Conservation (phyloP, 495 filamentous ascomycete genomes). For the Bathelium albidoporum region DNA sequence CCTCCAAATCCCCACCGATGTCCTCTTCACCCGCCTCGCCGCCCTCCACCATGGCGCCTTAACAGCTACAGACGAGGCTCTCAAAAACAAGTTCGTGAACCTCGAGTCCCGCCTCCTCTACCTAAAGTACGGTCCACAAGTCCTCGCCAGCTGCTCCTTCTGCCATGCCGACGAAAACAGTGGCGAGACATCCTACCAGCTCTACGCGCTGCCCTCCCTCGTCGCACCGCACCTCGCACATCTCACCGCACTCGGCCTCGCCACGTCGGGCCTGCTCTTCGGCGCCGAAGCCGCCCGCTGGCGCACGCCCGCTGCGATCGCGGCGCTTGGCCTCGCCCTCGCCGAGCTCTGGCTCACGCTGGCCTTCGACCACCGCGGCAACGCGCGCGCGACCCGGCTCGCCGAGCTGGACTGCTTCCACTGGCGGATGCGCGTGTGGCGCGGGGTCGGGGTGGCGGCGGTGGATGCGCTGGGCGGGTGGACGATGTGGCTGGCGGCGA, state of each 20-base stretch:
- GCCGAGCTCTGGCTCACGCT: constrained; percentile 53
- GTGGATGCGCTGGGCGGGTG: constrained; percentile 51
- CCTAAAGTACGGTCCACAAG: constrained; percentile 65
- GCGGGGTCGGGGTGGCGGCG: constrained; percentile 47
- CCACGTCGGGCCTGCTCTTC: constrained; percentile 44
- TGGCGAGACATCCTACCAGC: constrained; percentile 57
- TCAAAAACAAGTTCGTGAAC: constrained; percentile 57
- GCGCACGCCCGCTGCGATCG: constrained; percentile 58
- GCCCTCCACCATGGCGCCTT: constrained; percentile 44
- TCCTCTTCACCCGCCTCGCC: constrained; percentile 72
- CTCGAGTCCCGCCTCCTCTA: constrained; percentile 69
- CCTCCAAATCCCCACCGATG: constrained; percentile 71
- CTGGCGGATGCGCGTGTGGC: constrained; percentile 52
- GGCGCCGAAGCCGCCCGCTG: constrained; percentile 52
- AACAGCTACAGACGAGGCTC: constrained; percentile 23
- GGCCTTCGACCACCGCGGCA: constrained; percentile 51
- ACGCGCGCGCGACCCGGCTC: constrained; percentile 46
- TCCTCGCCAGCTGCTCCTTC: constrained; percentile 64
- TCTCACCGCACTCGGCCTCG: constrained; percentile 55
- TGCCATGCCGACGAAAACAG: constrained; percentile 73
- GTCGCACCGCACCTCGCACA: constrained; percentile 70
- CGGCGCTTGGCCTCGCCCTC: constrained; percentile 46
- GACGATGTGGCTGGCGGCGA: constrained; percentile 62
- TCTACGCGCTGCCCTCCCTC: constrained; percentile 69
- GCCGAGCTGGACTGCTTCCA: constrained; percentile 55